Base-by-base conservation (phyloP, 2,329 filamentous ascomycete genomes). In the Aureobasidium pullulans region DNA sequence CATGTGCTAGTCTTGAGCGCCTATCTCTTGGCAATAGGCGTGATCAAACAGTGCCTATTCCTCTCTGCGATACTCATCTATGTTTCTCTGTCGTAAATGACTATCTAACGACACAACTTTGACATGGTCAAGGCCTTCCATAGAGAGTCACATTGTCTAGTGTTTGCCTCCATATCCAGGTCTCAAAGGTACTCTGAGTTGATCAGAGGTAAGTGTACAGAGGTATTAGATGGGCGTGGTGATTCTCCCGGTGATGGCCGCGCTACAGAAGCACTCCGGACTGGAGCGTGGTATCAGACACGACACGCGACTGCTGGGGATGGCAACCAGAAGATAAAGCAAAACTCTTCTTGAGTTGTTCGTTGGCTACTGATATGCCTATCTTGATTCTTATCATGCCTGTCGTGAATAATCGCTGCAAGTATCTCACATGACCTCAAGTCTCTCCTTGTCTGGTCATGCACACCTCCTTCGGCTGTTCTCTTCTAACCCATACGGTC, bases 401-500 rank as follows among this genome's bases (percentile, higher is more conserved):
- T 19, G 32, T 47, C 53, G n/a, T 46, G n/a, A 32, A 37, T 46
- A 9, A 23, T 11, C 2, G 7, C 39, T 54, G 50, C 34, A 54
- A 54, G 23, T 29, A 44, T 54, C 39, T 44, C 50, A 43, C 53
- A 46, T 48, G 47, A 40, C 44, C 57, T 36, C 36, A 16, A 23
- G 36, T 37, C 10, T 32, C 56, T 40, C 19, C 11, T 32, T 23
- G 8, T 8, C 19, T 19, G 44, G 32, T 60, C 49, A 53, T 47
- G 43, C 10, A 19, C 29, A 28, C 16, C 4, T n/a, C 36, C 31
- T 13, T 49, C 23, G 16, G 48, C 13, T 39, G 7, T 52, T 36
- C 16, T 23, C 8, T 3, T 19, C 56, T 16, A 59, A 39, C 57
- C 57, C 61, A 68, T 63, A 34, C 66, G 57, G 36, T 67, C 59